Evolutionary conservation across 2,329 filamentous ascomycete species (phyloP), one percentile per base, ranked within the genome.

Genomic region (Cladosporium sp.): DNA sequence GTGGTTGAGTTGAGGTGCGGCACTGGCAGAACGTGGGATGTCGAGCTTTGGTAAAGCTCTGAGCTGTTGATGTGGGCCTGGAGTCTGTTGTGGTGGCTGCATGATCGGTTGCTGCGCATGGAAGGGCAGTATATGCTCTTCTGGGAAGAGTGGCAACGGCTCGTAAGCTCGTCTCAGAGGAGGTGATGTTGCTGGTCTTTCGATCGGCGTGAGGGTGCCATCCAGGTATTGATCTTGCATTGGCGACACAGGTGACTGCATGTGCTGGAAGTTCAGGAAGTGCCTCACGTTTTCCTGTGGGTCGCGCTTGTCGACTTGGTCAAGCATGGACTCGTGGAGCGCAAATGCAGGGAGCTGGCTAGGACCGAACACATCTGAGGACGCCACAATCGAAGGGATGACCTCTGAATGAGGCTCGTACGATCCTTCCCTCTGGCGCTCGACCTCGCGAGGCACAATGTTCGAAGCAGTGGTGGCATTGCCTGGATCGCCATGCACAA

Each of bases 261-360:
- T 70, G 71, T 89, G 87, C 71, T 97, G 93, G 71, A 96, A 92
- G 68, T 84, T 84, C 54, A 97, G 82, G 74, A 96, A 97, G 64
- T 96, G 90, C 68, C 90, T 87, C 35, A 97, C 91, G 65, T 93
- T 96, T 74, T 97, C 92, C 72, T 95, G 92, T 5, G 92, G 89
- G 68, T 97, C 91, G 54, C 88, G 83, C 17, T 80, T 78, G 68
- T 88, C 81, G 32, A 96, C 71, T 61, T 80, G 84, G 58, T 85
- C 84, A 15, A 96, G 84, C 40, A 80, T 82, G 49, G 87, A 84
- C 71, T 91, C 87, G 66, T 91, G 87, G 36, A 97, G 82, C 19
- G 75, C 76, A 59, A 92, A 80, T 22, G 86, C 79, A 20, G 87
- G 81, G 12, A 86, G 71, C 35, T 81, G 73, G 7, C 83, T 83